Percentiles rank a stretch among this genome's conserved stretches.
These are phyloP conservation scores for Medicago truncatula DNA, from an alignment of 306 rosid species.

Conservation along the genomic window DNA sequence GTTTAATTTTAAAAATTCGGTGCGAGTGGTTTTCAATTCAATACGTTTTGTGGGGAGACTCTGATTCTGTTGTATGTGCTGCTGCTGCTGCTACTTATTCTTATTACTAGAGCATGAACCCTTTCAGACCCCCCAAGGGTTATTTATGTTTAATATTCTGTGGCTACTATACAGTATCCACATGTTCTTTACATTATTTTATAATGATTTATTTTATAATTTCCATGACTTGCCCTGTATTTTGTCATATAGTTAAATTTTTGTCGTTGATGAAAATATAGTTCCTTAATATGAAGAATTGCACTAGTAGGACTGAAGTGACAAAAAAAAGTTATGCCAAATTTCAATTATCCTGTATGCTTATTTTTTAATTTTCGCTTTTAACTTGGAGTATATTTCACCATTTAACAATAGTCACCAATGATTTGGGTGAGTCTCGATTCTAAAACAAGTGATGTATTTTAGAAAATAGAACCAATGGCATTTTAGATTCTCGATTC, in stretches of 20 bases:
- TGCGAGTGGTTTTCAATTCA: not conserved
- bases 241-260: not conserved
- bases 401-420: no score
- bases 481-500: constrained; percentile 3
- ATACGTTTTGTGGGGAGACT: not conserved
- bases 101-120: not conserved
- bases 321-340: not conserved
- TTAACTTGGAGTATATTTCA: no score
- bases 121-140: constrained; percentile 38
- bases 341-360: no score
- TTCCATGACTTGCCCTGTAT: not conserved
- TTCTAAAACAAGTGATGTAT: not conserved
- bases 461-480: not conserved
- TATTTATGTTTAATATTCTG: not conserved
- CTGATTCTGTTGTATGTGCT: not conserved
- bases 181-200: no score
- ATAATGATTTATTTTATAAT: no score
- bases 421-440: not conserved
- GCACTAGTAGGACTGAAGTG: not conserved
- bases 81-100: not conserved
- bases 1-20: not conserved
- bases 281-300: not conserved
- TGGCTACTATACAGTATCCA: not conserved
- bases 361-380: not conserved
- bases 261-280: not conserved